Evolutionary conservation across 2,329 filamentous ascomycete species (phyloP), one percentile per base, ranked within the genome.

Genomic region (Aspergillus sp.): DNA sequence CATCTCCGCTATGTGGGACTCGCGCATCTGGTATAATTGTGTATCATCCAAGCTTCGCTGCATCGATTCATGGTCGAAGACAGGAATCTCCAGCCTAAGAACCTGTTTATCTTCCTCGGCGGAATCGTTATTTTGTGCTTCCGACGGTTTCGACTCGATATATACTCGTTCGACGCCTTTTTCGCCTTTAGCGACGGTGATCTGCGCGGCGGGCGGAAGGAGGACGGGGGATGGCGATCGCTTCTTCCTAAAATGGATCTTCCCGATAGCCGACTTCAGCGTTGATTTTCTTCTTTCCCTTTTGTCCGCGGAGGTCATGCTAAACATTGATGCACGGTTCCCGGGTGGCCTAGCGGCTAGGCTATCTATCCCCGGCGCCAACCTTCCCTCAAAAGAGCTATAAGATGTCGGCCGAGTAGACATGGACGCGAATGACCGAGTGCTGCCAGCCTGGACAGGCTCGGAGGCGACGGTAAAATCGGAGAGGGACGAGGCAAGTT

Each of bases 321-420:
- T 74, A 15, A 71, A 64, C 36, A 70, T 65, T 19, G 71, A 77
- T 56, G 64, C 64, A 27, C 64, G 69, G 51, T 68, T 64, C 5
- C 57, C 58, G 7, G 63, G 54, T 5, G 66, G 44, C 13, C 65
- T 53, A 13, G 63, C 67, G n/a, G 60, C 53, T 23, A 62, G 50
- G 27, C 60, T 63, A 30, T 66, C 66, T 17, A 60, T 51, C 23
- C 65, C 66, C 4, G 57, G 62, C 0, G 63, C 58, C 5, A 64
- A 44, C 17, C 66, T 71, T 32, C 70, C 73, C 54, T 78, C 75
- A 47, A 62, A 73, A 3, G 74, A 76, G 60, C 73, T 74, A 56
- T 70, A 77, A 3, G 75, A 77, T 5, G 76, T 77, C 8, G 75
- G 77, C 17, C 75, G 73, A 7, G 76, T 78, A 5, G 75, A 78